These are phyloP conservation scores for Lachancea fermentati DNA, from an alignment of 805 yeast species.

Conservation along the genomic window DNA sequence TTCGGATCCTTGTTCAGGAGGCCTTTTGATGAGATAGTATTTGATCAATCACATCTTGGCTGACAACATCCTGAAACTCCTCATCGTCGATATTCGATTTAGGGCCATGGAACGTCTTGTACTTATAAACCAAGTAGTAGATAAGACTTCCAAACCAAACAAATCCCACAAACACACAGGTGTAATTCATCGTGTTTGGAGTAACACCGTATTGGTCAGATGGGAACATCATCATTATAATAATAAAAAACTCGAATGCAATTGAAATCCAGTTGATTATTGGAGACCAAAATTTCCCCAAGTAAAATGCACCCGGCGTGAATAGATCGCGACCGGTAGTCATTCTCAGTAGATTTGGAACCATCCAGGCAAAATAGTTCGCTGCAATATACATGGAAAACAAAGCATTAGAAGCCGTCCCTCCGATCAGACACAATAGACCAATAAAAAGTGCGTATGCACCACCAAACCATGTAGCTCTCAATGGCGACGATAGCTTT, in stretches of 20 bases:
- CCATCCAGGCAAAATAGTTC: slow-evolving; percentile 36
- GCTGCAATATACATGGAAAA: slow-evolving; percentile 37
- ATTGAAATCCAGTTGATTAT: slow-evolving; percentile 41
- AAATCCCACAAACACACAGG: slow-evolving; percentile 53
- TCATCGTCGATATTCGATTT: slow-evolving; percentile 22
- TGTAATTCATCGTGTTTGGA: slow-evolving; percentile 56
- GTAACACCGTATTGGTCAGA: slow-evolving; percentile 24
- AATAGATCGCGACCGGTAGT: slow-evolving; percentile 44
- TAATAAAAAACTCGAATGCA: slow-evolving; percentile 44
- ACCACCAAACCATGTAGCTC: slow-evolving; percentile 46
- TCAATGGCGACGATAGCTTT: slow-evolving; percentile 50
- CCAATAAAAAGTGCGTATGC: slow-evolving; percentile 33
- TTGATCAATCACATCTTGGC: slow-evolving; percentile 13
- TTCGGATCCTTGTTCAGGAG: background rate
- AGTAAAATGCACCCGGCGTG: slow-evolving; percentile 56
- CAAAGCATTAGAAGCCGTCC: slow-evolving; percentile 37
- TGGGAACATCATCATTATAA: slow-evolving; percentile 57
- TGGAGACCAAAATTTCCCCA: slow-evolving; percentile 45
- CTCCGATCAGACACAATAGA: slow-evolving; percentile 33
- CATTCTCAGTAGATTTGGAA: slow-evolving; percentile 29
- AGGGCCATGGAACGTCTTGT: slow-evolving; percentile 52
- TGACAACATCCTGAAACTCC: slow-evolving; percentile 20
- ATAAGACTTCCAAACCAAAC: slow-evolving; percentile 47
- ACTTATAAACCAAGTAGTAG: slow-evolving; percentile 47
- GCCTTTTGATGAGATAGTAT: slow-evolving; percentile 6